Evolutionary conservation across 176 grass and related monocot species (phyloP), one percentile per base, ranked within the genome.

Genomic region (Zizania latifolia): DNA sequence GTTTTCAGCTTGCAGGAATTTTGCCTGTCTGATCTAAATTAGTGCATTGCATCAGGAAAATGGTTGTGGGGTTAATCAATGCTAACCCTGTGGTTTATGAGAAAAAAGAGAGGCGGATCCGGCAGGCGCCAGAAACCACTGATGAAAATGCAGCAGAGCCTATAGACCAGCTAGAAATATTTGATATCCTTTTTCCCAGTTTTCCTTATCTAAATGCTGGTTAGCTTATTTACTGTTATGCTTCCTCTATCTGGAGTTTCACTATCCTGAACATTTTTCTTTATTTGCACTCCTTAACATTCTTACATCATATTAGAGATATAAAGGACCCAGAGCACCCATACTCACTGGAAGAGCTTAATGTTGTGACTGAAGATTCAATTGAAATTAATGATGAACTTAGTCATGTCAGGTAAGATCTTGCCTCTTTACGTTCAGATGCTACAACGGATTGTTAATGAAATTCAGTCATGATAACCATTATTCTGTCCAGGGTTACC

Each of bases 261-360:
- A 12, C 8, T 70, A 14, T 58, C 37, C 24, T 50, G 46, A 68
- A 58, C 8, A 48, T 64, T 68, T 68, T 68, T n/a, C n/a, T n/a
- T 40, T 48, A 43, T 74, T 83, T 87, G 60, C 48, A 32, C 43
- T 78, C 70, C 90, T 98, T 92, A 94, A 70, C 8, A 34, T 79
- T 92, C 74, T 78, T 65, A 98, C 90, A 98, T 86, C 89, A 94
- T 86, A 92, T 98, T 73, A 94, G 95, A 94, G 95, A 98, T 79
- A 98, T 98, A 86, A 91, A 92, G 79, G 94, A 98, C 45, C 91
- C 91, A 35, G 94, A 98, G 76, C 91, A 93, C 76, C 94, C 94
- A 50, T 92, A 94, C 79, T 94, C 95, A 51, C 65, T 98, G 59
- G 95, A 98, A 86, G 89, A 94, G 72, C 79, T 98, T 68, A 94